phyloP scores from a whole-genome alignment of 2,329 filamentous ascomycete species.

The Penicillium occitanis region DNA sequence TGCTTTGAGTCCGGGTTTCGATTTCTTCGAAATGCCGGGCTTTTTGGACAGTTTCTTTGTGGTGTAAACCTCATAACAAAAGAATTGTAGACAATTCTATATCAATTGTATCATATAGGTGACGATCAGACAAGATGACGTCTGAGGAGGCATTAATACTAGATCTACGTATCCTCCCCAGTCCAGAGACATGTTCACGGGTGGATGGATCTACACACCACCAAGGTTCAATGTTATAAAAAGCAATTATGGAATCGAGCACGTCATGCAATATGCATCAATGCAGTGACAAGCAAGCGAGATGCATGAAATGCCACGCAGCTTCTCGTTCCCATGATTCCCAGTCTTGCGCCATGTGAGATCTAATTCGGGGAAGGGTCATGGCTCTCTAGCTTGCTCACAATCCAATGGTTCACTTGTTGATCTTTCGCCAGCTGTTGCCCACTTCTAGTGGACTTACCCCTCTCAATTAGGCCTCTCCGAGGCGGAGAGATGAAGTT shows the following conservation, averaged over 20 bases:
- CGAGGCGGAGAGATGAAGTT: background rate
- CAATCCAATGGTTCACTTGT: background rate
- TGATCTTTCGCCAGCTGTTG: background rate
- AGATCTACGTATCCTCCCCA: background rate
- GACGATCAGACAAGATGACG: background rate
- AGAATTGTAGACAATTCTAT: background rate
- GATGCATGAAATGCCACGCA: background rate
- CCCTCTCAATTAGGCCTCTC: background rate
- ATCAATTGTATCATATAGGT: background rate
- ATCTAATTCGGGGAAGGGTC: background rate
- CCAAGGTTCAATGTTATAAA: background rate
- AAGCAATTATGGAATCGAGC: slow-evolving; percentile 15
- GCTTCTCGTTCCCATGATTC: background rate
- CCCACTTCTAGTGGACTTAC: background rate
- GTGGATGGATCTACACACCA: background rate
- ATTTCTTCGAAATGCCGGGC: background rate
- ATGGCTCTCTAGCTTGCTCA: background rate
- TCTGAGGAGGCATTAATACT: background rate
- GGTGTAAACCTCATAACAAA: background rate
- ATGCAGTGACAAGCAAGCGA: background rate
- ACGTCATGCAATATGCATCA: slow-evolving; percentile 14
- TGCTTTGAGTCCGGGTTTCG: background rate
- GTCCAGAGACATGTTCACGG: background rate
- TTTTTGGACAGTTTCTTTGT: background rate
- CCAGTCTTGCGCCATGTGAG: slow-evolving; percentile 1